Base-by-base conservation (phyloP, 2,329 filamentous ascomycete species). In the Davidsoniella eucalypti region DNA sequence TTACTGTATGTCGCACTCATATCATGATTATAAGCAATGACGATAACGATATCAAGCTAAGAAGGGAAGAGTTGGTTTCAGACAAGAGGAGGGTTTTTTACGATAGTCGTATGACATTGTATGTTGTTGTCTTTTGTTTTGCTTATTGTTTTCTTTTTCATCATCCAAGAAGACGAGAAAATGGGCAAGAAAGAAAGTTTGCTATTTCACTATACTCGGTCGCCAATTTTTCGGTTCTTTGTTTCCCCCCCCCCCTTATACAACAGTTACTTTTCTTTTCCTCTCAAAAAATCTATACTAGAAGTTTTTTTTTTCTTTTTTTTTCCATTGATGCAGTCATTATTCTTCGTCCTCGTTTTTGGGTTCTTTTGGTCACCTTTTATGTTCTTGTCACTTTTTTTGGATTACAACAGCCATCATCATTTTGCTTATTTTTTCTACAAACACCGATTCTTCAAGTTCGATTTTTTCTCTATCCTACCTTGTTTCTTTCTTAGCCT, bases 131-230 rank as follows among this genome's bases (percentile, higher is more conserved):
- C 25, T 42, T 38, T 42, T 45, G 48, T 46, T 50, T 43, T 56
- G 40, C 44, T 54, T 52, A 50, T 53, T 39, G 47, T 47, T 44
- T 44, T 48, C 6, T 14, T 37, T 37, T 41, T 40, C 12, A 33
- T 33, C 29, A 4, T 9, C 29, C 29, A 33, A 33, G 12, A 33
- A 12, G 29, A 33, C 12, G 12, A 33, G 4, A 23, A 23, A 23
- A 23, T 5, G 21, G 21, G 21, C 21, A 33, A 33, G 12, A 33
- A 33, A 33, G 8, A 44, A 29, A 26, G 43, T 16, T 26, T 38
- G 21, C 29, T 39, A 9, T 39, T 23, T 39, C 21, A 18, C n/a
- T 37, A 38, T 23, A 23, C 25, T 25, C 25, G 16, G 9, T 44
- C 5, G 8, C 43, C 16, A 36, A 51, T 51, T 49, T 52, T 50